A percentile compares a stretch with the other conserved stretches of the same genome.
phyloP scores from a whole-genome alignment of 1,139 yeast genomes.

The Eremothecium cymbalariae region DNA sequence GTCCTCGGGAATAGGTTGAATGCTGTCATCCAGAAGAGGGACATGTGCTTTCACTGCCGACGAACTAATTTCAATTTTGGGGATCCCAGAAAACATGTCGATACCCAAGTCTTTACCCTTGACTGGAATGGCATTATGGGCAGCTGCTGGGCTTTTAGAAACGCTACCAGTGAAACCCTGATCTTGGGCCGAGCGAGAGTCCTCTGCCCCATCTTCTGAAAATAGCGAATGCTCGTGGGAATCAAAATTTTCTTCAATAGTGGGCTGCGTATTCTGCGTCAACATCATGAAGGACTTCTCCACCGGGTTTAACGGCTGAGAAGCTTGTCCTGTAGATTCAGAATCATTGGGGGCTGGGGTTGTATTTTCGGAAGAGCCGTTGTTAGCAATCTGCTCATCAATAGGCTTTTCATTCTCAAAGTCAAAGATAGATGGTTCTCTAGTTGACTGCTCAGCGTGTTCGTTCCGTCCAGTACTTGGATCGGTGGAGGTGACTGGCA shows the following conservation, averaged over 20 bases:
- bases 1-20: too few species aligned
- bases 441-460: not conserved
- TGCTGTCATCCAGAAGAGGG: too few species aligned
- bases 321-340: not conserved
- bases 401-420: conserved; percentile 6
- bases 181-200: not conserved
- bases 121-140: too few species aligned
- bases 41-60: too few species aligned
- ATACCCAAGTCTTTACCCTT: too few species aligned
- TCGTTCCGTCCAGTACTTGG: too few species aligned
- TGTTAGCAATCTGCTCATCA: not conserved
- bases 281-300: conserved; percentile 29
- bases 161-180: too few species aligned
- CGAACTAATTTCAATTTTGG: not conserved
- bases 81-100: too few species aligned
- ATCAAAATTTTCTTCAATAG: not conserved
- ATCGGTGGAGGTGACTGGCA: too few species aligned
- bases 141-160: too few species aligned
- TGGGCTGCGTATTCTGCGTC: conserved; percentile 18
- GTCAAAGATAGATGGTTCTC: conserved; percentile 9
- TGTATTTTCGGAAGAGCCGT: conserved; percentile 6
- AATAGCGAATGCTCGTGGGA: not conserved
- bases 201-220: not conserved
- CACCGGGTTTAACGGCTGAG: conserved; percentile 19
- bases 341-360: conserved; percentile 4